These are phyloP conservation scores for Brasenia schreberi DNA, from an alignment of 164 flowering plant genomes.

Conservation along the genomic window DNA sequence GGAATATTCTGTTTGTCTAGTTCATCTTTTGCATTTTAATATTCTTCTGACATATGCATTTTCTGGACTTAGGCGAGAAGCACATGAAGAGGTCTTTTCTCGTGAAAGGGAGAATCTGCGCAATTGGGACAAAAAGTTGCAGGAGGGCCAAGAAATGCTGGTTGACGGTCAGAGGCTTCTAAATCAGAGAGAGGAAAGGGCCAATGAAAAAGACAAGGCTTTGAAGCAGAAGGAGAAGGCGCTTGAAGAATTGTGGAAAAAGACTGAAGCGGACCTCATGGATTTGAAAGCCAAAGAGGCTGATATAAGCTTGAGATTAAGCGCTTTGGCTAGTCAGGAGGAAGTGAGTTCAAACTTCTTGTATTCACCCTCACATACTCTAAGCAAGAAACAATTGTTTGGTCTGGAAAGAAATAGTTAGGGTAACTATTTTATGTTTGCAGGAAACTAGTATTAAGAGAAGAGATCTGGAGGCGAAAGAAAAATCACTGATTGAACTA, in stretches of 20 bases:
- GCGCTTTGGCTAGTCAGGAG: conserved; percentile 39
- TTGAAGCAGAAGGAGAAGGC: conserved; percentile 42
- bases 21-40: too few relatives aligned
- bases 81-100: conserved; percentile 33
- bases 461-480: conserved; percentile 34
- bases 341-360: conserved; percentile 27
- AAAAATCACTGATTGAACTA: conserved; percentile 33
- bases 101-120: conserved; percentile 59
- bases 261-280: conserved; percentile 21
- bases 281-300: conserved; percentile 43
- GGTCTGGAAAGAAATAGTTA: background rate
- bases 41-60: background rate
- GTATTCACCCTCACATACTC: background rate
- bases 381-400: background rate
- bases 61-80: conserved; percentile 43
- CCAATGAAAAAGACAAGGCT: conserved; percentile 40
- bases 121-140: conserved; percentile 73
- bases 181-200: conserved; percentile 55
- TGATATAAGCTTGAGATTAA: conserved; percentile 31
- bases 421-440: conserved; percentile 9
- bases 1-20: too few relatives aligned
- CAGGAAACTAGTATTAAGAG: conserved; percentile 46
- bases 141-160: conserved; percentile 52
- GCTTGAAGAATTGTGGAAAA: conserved; percentile 39
- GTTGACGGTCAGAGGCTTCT: conserved; percentile 38